These are phyloP conservation scores for Xylariaceae sp. DNA, from an alignment of 2,329 filamentous ascomycete species.

Conservation along the genomic window DNA sequence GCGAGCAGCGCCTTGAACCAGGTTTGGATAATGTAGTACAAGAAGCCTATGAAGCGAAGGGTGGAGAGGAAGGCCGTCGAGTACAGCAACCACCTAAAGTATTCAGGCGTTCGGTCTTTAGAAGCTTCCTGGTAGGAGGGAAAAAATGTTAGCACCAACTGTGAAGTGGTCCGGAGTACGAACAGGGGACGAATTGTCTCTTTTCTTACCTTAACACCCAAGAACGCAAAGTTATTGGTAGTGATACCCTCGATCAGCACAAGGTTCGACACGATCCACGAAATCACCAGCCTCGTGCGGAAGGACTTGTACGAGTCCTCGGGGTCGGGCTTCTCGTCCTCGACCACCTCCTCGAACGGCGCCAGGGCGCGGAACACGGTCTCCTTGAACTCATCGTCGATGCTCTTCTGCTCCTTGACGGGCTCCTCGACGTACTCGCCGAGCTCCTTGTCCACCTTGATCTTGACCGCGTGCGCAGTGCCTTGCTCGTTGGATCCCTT, in stretches of 20 bases:
- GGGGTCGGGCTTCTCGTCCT: slow-evolving; percentile 78
- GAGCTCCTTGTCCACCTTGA: slow-evolving; percentile 77
- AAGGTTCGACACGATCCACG: slow-evolving; percentile 91
- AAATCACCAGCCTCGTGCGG: slow-evolving; percentile 83
- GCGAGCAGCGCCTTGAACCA: slow-evolving; percentile 92
- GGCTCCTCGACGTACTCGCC: slow-evolving; percentile 90
- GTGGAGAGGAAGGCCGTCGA: slow-evolving; percentile 76
- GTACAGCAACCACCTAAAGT: slow-evolving; percentile 86
- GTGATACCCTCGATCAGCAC: slow-evolving; percentile 78
- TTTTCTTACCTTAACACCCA: slow-evolving; percentile 76
- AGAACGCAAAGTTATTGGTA: slow-evolving; percentile 74
- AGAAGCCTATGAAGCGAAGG: slow-evolving; percentile 80
- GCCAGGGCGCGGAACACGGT: slow-evolving; percentile 87
- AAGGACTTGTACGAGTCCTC: slow-evolving; percentile 98
- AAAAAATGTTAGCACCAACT: no score
- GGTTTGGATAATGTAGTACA: slow-evolving; percentile 87
- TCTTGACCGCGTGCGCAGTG: slow-evolving; percentile 79
- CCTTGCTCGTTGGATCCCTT: slow-evolving; percentile 94
- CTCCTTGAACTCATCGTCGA: slow-evolving; percentile 88
- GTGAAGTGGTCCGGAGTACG: slow-evolving; percentile 1
- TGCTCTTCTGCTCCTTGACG: slow-evolving; percentile 90
- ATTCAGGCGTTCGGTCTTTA: slow-evolving; percentile 68
- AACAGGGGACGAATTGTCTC: neutral
- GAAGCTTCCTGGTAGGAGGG: slow-evolving; percentile 49
- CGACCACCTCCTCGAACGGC: slow-evolving; percentile 69